These are phyloP conservation scores for Ceratocystiopsis minuta DNA, from an alignment of 2,329 filamentous ascomycete genomes.

Conservation along the genomic window DNA sequence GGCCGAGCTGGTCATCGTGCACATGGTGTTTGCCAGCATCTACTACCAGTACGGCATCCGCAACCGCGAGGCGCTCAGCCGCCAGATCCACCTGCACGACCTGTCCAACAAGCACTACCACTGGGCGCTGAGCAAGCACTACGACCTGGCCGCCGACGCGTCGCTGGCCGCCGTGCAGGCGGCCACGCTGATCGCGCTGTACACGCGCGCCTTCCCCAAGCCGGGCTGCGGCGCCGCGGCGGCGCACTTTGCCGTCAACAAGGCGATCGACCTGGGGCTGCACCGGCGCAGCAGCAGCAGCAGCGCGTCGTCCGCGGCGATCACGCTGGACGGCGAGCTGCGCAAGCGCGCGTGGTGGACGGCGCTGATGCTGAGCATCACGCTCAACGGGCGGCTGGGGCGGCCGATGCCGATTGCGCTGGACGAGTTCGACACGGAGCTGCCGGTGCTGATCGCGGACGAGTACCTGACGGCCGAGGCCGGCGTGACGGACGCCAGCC, in stretches of 20 bases:
- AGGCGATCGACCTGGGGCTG: conserved; percentile 58
- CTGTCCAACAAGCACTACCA: conserved; percentile 64
- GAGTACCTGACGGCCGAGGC: conserved; percentile 44
- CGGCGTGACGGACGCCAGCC: conserved; percentile 35
- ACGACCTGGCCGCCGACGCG: conserved; percentile 41
- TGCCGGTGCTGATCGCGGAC: conserved; percentile 55
- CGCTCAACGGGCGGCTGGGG: conserved; percentile 58
- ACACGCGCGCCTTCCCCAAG: conserved; percentile 63
- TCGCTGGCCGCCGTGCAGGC: conserved; percentile 55
- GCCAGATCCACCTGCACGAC: conserved; percentile 37
- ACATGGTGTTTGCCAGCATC: conserved; percentile 66
- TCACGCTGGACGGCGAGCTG: conserved; percentile 52
- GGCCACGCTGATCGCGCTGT: conserved; percentile 49
- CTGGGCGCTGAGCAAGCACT: conserved; percentile 51
- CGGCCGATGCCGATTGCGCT: conserved; percentile 56
- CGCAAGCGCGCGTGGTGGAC: conserved; percentile 66
- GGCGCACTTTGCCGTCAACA: conserved; percentile 42
- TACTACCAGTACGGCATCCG: conserved; percentile 60
- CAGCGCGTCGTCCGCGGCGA: conserved; percentile 26
- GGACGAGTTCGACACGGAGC: conserved; percentile 63
- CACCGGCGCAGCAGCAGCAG: conserved; percentile 47
- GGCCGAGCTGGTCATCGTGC: conserved; percentile 50
- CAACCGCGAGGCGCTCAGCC: conserved; percentile 38
- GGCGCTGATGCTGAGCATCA: conserved; percentile 45
- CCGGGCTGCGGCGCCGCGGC: conserved; percentile 58